Evolutionary conservation across 2,329 filamentous ascomycete genomes (phyloP), one percentile per base, ranked within the genome.

Genomic region (Xylaria arbuscula): DNA sequence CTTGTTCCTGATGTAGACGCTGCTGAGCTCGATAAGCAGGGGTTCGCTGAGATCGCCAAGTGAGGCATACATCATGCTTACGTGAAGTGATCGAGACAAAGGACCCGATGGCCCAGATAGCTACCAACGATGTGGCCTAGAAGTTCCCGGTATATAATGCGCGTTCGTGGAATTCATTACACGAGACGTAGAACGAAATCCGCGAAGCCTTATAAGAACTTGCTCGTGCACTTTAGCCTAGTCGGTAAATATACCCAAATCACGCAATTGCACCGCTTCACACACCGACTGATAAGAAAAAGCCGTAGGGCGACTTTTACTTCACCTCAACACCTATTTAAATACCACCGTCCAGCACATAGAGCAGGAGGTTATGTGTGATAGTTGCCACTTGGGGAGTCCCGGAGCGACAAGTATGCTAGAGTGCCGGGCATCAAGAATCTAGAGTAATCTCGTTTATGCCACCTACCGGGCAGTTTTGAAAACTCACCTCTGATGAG

Each of bases 1-100:
- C 78, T 85, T 5, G 82, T 86, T 36, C 84, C 85, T 1, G 84
- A 87, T 67, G 75, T 69, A 22, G 75, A 76, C 55, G 85, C 83
- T 2, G 81, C 83, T 61, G 85, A 85, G 34, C 78, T 91, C 51
- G 83, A 88, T 68, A 81, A 83, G 62, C 86, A 85, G 64, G 87
- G 88, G 0, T 88, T 90, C 75, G 87, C 85, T 0, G 78, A 86
- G 75, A 84, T 78, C 32, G 81, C 74, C 3, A 66, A 66, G n/a
- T 74, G 50, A 56, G n/a, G 10, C 15, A 22, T 17, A 1, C 19
- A 57, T 32, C 13, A 13, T 15, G 36, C 13, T 45, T 32, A 28
- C 10, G n/a, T n/a, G 34, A 55, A 34, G 42, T 47, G 60, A 56
- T 13, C 40, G 15, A 17, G 17, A 32, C 11, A 4, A 40, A 61